Conservation (phyloP, 2,329 filamentous ascomycete species). For the Colletotrichum neosansevieriae region DNA sequence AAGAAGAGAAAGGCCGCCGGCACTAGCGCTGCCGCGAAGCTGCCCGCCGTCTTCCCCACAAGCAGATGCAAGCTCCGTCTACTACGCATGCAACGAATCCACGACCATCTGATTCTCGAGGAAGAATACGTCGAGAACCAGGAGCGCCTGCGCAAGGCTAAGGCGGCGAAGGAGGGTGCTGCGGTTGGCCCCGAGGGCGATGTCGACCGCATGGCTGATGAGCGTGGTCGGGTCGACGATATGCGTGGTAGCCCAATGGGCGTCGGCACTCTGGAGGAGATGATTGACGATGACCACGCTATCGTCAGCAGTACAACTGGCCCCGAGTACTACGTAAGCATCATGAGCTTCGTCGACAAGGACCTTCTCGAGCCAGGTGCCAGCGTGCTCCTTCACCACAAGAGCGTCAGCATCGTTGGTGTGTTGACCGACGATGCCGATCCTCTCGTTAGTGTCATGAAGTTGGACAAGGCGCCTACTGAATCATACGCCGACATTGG, state of each 20-base stretch:
- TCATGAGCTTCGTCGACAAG: constrained; percentile 99
- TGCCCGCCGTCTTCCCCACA: constrained; percentile 93
- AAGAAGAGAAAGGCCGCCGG: constrained; percentile 98
- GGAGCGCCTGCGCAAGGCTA: constrained; percentile 93
- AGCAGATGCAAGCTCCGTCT: constrained; percentile 98
- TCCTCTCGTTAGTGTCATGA: constrained; percentile 97
- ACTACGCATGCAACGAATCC: constrained; percentile 97
- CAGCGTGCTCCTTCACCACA: constrained; percentile 95
- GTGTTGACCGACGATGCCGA: constrained; percentile 97
- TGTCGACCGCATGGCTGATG: constrained; percentile 89
- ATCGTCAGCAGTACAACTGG: constrained; percentile 98
- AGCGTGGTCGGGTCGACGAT: constrained; percentile 94
- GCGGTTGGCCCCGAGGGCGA: constrained; percentile 79
- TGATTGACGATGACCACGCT: constrained; percentile 99
- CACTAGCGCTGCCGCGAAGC: constrained; percentile 93
- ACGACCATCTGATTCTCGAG: constrained; percentile 95
- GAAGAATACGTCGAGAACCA: constrained; percentile 99
- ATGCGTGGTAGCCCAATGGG: constrained; percentile 99
- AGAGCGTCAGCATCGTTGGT: constrained; percentile 97
- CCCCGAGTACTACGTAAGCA: constrained; percentile 98
- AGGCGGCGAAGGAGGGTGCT: constrained; percentile 79
- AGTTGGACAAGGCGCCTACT: constrained; percentile 97
- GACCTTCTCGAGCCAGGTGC: constrained; percentile 96
- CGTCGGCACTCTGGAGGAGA: constrained; percentile 95
- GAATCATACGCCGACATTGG: constrained; percentile 99